Evolutionary conservation across 1,139 yeast genomes (phyloP).

Genomic region (Pichia sp.): DNA sequence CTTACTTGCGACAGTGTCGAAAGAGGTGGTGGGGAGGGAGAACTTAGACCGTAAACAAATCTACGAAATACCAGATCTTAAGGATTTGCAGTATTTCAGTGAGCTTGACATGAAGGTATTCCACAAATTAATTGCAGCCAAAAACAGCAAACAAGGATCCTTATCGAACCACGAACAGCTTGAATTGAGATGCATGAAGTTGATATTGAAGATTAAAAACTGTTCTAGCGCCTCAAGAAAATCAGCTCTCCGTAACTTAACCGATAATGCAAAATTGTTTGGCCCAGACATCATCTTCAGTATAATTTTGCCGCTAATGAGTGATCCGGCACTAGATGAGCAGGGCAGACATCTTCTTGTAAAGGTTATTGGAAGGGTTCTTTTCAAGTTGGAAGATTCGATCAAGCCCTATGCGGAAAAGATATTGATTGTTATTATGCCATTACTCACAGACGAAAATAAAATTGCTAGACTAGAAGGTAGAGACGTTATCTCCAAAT

Average conservation of each 20-base stretch:
- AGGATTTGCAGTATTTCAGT: slow-evolving; percentile 61
- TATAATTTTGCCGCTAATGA: slow-evolving; percentile 65
- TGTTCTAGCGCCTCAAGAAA: slow-evolving; percentile 69
- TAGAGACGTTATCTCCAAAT: slow-evolving; percentile 67
- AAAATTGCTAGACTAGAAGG: slow-evolving; percentile 70
- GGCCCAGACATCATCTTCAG: slow-evolving; percentile 71
- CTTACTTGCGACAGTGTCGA: slow-evolving; percentile 35
- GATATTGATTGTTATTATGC: slow-evolving; percentile 70
- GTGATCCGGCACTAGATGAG: slow-evolving; percentile 71
- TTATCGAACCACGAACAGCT: slow-evolving; percentile 50
- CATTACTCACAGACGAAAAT: slow-evolving; percentile 78
- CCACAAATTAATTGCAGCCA: slow-evolving; percentile 50
- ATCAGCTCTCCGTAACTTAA: slow-evolving; percentile 61
- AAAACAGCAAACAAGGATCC: slow-evolving; percentile 33
- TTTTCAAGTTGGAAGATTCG: slow-evolving; percentile 59
- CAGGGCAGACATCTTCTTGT: slow-evolving; percentile 81
- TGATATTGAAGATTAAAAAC: slow-evolving; percentile 69
- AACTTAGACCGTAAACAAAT: slow-evolving; percentile 39
- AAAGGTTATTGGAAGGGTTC: slow-evolving; percentile 66
- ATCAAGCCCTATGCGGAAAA: slow-evolving; percentile 73
- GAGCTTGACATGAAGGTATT: slow-evolving; percentile 72
- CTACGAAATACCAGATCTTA: slow-evolving; percentile 59
- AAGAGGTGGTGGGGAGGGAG: slow-evolving; percentile 18
- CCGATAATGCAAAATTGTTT: slow-evolving; percentile 57
- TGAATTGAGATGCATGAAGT: slow-evolving; percentile 58